Conservation (phyloP, 1,284 basidiomycete species). For the Megacollybia platyphylla region DNA sequence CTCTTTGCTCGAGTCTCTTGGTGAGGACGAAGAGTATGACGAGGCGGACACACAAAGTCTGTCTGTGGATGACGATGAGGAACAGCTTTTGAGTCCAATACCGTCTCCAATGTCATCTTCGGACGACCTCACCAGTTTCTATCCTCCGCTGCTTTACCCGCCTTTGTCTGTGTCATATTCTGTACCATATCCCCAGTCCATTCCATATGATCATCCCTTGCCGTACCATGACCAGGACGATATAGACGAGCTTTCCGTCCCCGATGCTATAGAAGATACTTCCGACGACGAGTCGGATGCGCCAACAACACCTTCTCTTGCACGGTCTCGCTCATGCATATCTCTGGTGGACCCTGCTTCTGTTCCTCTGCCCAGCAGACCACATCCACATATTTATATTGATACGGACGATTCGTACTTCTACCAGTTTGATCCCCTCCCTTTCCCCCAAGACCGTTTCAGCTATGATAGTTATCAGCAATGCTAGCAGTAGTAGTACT, state of each 20-base stretch:
- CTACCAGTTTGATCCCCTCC: slow-evolving; percentile 53
- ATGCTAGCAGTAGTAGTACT: slow-evolving; percentile 41
- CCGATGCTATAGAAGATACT: slow-evolving; percentile 68
- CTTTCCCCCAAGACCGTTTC: slow-evolving; percentile 40
- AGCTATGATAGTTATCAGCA: slow-evolving; percentile 44
- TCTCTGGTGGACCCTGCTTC: slow-evolving; percentile 34
- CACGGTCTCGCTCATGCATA: slow-evolving; percentile 31
- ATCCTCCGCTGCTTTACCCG: slow-evolving; percentile 24
- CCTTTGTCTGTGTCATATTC: slow-evolving; percentile 51
- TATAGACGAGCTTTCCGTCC: slow-evolving; percentile 52
- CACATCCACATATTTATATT: slow-evolving; percentile 48
- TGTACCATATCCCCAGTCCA: slow-evolving; percentile 34
- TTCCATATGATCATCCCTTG: slow-evolving; percentile 39
- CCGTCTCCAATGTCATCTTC: slow-evolving; percentile 60
- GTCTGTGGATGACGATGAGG: slow-evolving; percentile 43
- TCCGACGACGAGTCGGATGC: slow-evolving; percentile 69
- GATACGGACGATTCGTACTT: slow-evolving; percentile 44
- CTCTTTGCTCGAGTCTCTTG: slow-evolving; percentile 58
- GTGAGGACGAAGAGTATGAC: slow-evolving; percentile 50
- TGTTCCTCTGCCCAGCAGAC: slow-evolving; percentile 32
- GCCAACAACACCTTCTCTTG: slow-evolving; percentile 47
- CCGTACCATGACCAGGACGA: slow-evolving; percentile 51
- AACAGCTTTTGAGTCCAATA: slow-evolving; percentile 39
- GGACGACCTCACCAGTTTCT: slow-evolving; percentile 52
- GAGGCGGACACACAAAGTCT: slow-evolving; percentile 20